Percentiles rank a stretch among this genome's conserved stretches.
Conservation (phyloP, 2,329 filamentous ascomycete genomes). For the Claviceps spartinae region DNA sequence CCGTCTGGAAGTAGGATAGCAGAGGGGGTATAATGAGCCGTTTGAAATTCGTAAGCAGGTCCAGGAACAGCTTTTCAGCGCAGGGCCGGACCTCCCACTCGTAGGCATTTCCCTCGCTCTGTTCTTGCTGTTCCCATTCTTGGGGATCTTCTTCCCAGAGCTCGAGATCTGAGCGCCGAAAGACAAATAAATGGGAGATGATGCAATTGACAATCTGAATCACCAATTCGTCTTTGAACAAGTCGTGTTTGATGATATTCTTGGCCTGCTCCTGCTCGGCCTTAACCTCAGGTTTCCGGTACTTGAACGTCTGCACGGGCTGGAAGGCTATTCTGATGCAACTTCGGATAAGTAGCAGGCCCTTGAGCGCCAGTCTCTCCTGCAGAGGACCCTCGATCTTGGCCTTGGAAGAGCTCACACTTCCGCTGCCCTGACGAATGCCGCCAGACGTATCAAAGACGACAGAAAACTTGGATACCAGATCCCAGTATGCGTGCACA, state of each 20-base stretch:
- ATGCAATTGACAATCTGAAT: conserved; percentile 71
- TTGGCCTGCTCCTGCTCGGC: conserved; percentile 61
- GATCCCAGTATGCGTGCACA: conserved; percentile 71
- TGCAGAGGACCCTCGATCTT: conserved; percentile 49
- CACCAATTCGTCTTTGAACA: conserved; percentile 67
- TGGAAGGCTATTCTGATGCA: conserved; percentile 79
- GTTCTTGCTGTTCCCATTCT: conserved; percentile 87
- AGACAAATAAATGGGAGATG: conserved; percentile 78
- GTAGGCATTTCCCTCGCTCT: conserved; percentile 71
- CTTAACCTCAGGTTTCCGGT: conserved; percentile 59
- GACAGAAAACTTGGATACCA: conserved; percentile 65
- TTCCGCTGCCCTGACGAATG: conserved; percentile 31
- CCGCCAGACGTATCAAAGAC: conserved; percentile 52
- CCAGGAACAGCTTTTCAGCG: conserved; percentile 85
- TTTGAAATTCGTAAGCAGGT: conserved; percentile 83
- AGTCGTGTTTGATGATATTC: conserved; percentile 52
- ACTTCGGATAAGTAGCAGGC: conserved; percentile 65
- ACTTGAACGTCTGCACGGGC: conserved; percentile 71
- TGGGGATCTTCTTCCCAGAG: conserved; percentile 93
- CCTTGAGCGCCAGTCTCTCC: conserved; percentile 73
- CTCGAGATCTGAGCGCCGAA: conserved; percentile 70
- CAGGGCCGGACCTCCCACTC: conserved; percentile 89
- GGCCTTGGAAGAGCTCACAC: conserved; percentile 27
- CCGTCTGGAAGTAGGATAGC: conserved; percentile 67
- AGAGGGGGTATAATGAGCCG: conserved; percentile 65